Evolutionary conservation across 2,329 filamentous ascomycete genomes (phyloP).

Genomic region (Cladorrhinum sp.): DNA sequence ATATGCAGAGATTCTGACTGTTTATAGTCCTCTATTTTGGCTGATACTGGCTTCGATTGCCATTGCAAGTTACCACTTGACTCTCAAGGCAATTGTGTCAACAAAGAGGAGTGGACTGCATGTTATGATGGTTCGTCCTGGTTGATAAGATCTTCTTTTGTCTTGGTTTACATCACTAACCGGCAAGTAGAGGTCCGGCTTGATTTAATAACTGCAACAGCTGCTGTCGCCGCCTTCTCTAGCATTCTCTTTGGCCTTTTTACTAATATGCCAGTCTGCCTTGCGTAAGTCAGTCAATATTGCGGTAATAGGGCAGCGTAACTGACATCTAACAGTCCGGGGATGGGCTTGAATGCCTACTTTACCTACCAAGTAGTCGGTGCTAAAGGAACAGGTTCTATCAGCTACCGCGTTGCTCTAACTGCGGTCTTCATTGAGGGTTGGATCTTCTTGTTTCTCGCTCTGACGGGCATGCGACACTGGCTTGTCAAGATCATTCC

Average conservation of each 20-base stretch:
- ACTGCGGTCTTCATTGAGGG: conserved; percentile 65
- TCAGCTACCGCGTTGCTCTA: conserved; percentile 59
- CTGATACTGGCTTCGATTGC: conserved; percentile 75
- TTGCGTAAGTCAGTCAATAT: conserved; percentile 57
- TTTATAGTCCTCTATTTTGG: conserved; percentile 64
- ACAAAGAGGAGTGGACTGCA: conserved; percentile 40
- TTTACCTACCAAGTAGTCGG: conserved; percentile 67
- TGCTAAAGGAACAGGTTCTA: conserved; percentile 52
- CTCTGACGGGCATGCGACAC: conserved; percentile 67
- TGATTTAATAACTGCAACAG: conserved; percentile 79
- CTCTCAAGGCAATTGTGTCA: conserved; percentile 46
- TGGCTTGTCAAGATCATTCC: conserved; percentile 68
- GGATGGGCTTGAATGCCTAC: conserved; percentile 67
- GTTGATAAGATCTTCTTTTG: background rate
- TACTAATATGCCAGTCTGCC: conserved; percentile 74
- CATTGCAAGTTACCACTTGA: conserved; percentile 52
- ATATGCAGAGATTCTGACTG: conserved; percentile 13
- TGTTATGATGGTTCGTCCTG: conserved; percentile 46
- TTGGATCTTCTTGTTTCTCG: conserved; percentile 61
- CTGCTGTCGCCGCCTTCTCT: conserved; percentile 72
- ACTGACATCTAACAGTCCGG: conserved; percentile 45
- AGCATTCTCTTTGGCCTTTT: conserved; percentile 76
- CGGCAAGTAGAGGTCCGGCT: conserved; percentile 57
- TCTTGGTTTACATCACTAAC: background rate
- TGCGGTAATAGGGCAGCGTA: too few relatives aligned